A percentile compares a stretch with the other conserved stretches of the same genome.
Conservation (phyloP, 2,329 filamentous ascomycete species). For the Dichotomopilus funicola region DNA sequence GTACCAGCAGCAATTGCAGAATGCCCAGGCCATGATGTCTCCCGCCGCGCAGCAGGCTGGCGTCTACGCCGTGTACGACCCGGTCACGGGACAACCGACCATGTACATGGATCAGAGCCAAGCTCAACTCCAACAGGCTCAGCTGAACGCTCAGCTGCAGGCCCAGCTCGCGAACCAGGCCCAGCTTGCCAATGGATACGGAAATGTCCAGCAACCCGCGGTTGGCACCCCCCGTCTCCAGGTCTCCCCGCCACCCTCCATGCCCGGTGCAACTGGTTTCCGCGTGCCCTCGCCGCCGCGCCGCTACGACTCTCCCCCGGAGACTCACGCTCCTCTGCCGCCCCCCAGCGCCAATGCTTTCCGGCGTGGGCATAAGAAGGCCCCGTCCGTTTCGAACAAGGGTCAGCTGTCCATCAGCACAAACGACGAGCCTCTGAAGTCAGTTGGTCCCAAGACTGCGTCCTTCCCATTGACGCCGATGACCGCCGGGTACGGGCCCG, state of each 20-base stretch:
- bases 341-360: constrained; percentile 87
- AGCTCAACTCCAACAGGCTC: constrained; percentile 37
- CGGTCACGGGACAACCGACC: constrained; percentile 73
- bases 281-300: constrained; percentile 63
- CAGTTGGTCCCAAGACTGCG: constrained; percentile 68
- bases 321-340: constrained; percentile 61
- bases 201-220: constrained; percentile 44
- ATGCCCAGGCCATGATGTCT: constrained; percentile 48
- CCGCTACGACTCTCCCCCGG: constrained; percentile 62
- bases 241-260: constrained; percentile 69
- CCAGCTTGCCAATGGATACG: constrained; percentile 33
- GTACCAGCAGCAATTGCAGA: constrained; percentile 36
- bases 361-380: constrained; percentile 90
- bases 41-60: constrained; percentile 60
- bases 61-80: constrained; percentile 78
- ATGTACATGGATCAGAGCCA: constrained; percentile 68
- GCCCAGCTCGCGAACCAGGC: constrained; percentile 38
- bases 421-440: constrained; percentile 45
- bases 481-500: constrained; percentile 78
- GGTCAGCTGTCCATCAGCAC: constrained; percentile 37
- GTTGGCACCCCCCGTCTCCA: constrained; percentile 65
- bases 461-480: constrained; percentile 73
- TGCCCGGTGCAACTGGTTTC: constrained; percentile 43
- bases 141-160: constrained; percentile 26
- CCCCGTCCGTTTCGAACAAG: constrained; percentile 64